Base-by-base conservation (phyloP, 1,139 yeast species). In the Candida smagusa region DNA sequence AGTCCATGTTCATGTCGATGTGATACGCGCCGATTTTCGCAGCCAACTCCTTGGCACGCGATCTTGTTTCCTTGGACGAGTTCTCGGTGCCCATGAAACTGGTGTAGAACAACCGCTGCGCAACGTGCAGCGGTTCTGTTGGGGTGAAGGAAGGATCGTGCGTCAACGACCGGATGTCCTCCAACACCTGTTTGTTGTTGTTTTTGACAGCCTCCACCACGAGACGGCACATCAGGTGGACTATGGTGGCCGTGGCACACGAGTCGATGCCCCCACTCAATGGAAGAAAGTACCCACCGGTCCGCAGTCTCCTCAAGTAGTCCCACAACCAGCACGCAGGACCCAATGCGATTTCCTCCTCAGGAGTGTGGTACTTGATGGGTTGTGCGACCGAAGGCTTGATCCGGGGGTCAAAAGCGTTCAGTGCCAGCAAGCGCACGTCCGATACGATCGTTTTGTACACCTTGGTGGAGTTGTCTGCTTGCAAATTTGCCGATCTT, bases 241-340 rank as follows among this genome's bases (percentile, higher is more conserved):
- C 95, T 50, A 94, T 89, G 12, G 86, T 86, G 0, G 97, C 94
- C 1, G 98, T 94, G 1, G 98, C 96, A 67, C 98, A 94, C 21
- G 96, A 85, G 58, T 92, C 99, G 45, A 94, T 90, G 34, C 99
- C 99, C 13, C 99, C 99, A 58, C 95, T 84, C 35, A 92, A 69
- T 0, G 99, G 97, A 35, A 92, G 69, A 61, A 92, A 94, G 58
- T 74, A 92, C 0, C 99, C 99, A 0, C 90, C 89, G 41, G 92
- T 84, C 48, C 78, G 78, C 46, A 95, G 87, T 48, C 98, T 77
- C 56, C 99, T 75, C 45, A 92, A 72, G 56, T 92, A 92, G 59
- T 92, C 99, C 99, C 99, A 92, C 46, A 92, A 63, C 99, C 99
- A 92, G 59, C 98, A 92, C 0, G 99, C 98, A 1, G 98, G 99